Evolutionary conservation across 768 basidiomycete species (phyloP).

Genomic region (Nevesoporus exiguus): DNA sequence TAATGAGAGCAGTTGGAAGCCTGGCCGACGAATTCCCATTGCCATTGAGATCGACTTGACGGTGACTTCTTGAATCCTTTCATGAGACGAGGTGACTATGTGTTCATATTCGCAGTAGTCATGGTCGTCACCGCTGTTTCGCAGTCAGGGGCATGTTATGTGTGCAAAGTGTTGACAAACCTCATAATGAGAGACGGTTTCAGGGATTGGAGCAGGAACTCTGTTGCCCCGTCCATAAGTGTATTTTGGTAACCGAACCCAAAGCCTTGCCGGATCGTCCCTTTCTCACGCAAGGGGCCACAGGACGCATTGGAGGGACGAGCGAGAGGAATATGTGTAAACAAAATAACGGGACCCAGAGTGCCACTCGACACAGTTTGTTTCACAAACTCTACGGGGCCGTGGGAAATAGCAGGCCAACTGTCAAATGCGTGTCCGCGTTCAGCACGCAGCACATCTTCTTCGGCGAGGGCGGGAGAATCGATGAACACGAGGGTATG

Average conservation of each 20-base stretch:
- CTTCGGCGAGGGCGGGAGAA: conserved; percentile 69
- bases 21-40: conserved; percentile 80
- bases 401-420: conserved; percentile 48
- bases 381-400: conserved; percentile 54
- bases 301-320: conserved; percentile 66
- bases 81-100: conserved; percentile 23
- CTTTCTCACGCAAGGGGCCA: conserved; percentile 74
- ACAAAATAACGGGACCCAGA: conserved; percentile 57
- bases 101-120: conserved; percentile 87
- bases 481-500: conserved; percentile 74
- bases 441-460: conserved; percentile 53
- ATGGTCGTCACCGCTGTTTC: conserved; percentile 83
- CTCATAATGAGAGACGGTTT: conserved; percentile 74
- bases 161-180: conserved; percentile 35
- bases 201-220: conserved; percentile 61
- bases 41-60: conserved; percentile 90
- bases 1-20: conserved; percentile 87
- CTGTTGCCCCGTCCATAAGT: conserved; percentile 61
- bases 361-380: conserved; percentile 30
- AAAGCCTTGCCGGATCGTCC: conserved; percentile 65
- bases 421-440: conserved; percentile 39
- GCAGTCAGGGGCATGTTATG: conserved; percentile 3
- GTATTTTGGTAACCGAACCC: conserved; percentile 86
- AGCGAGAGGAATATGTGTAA: conserved; percentile 88
- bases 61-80: conserved; percentile 65